These are phyloP conservation scores for Gossypium thurberi DNA, from an alignment of 345 rosid species.

Conservation along the genomic window DNA sequence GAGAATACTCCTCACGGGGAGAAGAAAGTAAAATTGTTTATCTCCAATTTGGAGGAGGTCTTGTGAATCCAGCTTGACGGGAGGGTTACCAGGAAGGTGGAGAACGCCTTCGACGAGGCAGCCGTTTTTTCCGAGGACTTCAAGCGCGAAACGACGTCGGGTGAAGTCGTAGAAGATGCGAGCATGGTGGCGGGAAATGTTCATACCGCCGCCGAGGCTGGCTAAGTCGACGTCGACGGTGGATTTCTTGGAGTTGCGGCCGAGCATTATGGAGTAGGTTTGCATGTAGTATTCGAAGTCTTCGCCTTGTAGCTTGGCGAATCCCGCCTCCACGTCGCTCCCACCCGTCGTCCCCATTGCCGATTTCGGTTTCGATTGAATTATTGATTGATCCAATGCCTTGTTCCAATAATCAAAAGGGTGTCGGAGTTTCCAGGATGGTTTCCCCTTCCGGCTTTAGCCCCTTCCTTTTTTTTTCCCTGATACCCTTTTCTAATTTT, in stretches of 20 bases:
- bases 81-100: constrained; percentile 90
- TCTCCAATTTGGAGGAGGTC: constrained; percentile 94
- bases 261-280: constrained; percentile 87
- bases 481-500: background rate
- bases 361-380: background rate
- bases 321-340: constrained; percentile 92
- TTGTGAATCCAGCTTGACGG: constrained; percentile 89
- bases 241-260: constrained; percentile 94
- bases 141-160: constrained; percentile 94
- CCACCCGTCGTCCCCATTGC: constrained; percentile 53
- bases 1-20: constrained; percentile 80
- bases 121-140: constrained; percentile 97
- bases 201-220: constrained; percentile 96
- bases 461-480: background rate
- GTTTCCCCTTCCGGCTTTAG: background rate
- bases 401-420: background rate
- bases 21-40: constrained; percentile 83
- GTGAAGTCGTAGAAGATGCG: constrained; percentile 93
- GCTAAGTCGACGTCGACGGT: constrained; percentile 91
- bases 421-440: background rate
- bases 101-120: constrained; percentile 96
- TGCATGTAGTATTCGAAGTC: constrained; percentile 99
- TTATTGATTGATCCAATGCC: background rate
- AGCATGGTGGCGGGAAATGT: constrained; percentile 90
- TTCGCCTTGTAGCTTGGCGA: constrained; percentile 95